phyloP scores from a whole-genome alignment of 164 flowering plant genomes.

The Platanus orientalis region DNA sequence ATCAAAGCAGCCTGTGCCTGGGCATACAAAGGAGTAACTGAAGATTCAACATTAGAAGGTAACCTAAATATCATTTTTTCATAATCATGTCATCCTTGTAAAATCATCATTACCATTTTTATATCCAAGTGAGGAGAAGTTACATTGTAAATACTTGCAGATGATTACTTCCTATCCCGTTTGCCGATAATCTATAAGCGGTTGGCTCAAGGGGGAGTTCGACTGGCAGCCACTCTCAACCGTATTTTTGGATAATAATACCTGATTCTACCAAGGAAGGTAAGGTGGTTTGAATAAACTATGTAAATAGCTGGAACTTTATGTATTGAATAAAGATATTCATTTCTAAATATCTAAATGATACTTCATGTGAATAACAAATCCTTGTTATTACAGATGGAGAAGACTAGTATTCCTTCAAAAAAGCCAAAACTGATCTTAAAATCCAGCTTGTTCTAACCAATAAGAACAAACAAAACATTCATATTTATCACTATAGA shows the following conservation, averaged over 20 bases:
- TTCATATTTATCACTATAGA: too few relatives aligned
- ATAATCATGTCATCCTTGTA: neutral
- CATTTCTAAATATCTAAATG: too few relatives aligned
- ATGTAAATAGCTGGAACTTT: too few relatives aligned
- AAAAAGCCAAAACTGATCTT: too few relatives aligned
- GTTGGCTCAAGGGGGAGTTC: conserved; percentile 78
- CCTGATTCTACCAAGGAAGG: too few relatives aligned
- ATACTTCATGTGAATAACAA: too few relatives aligned
- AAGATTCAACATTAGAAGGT: conserved; percentile 68
- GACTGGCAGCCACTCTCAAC: conserved; percentile 85
- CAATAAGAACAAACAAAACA: too few relatives aligned
- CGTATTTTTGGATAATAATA: conserved; percentile 48
- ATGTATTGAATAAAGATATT: too few relatives aligned
- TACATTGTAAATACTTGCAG: conserved; percentile 34
- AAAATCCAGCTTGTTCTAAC: too few relatives aligned
- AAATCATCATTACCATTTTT: neutral
- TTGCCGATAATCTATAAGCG: conserved; percentile 46
- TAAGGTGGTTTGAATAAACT: too few relatives aligned
- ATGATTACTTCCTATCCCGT: conserved; percentile 72
- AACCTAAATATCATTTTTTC: neutral
- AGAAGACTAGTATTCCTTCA: too few relatives aligned
- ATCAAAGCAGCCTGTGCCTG: conserved; percentile 52
- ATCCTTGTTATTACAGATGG: too few relatives aligned
- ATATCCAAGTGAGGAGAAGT: neutral
- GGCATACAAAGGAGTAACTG: conserved; percentile 68